A percentile compares a stretch with the other conserved stretches of the same genome.
Conservation (phyloP, 441 rosid species). For the Codiaeum variegatum region DNA sequence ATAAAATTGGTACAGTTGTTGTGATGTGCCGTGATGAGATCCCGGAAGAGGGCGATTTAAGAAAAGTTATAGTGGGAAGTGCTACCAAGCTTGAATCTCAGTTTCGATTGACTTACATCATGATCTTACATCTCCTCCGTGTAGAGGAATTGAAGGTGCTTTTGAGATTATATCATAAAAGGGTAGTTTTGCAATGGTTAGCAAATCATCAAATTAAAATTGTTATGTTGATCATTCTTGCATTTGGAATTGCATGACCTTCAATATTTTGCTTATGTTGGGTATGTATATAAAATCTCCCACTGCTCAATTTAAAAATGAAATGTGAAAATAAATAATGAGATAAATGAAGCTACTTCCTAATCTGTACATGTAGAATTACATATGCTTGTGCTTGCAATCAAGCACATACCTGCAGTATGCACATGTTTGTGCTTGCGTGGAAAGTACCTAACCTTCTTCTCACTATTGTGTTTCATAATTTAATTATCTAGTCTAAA, state of each 20-base stretch:
- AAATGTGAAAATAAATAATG: not conserved
- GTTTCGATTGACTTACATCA: slow-evolving; percentile 92
- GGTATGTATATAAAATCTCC: not conserved
- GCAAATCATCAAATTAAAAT: slow-evolving; percentile 8
- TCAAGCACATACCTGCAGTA: not conserved
- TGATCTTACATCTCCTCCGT: slow-evolving; percentile 97
- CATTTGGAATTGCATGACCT: slow-evolving; percentile 3
- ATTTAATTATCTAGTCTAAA: not conserved
- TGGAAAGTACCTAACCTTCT: not conserved
- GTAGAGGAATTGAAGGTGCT: slow-evolving; percentile 97
- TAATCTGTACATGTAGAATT: not conserved
- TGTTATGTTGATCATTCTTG: slow-evolving; percentile 14
- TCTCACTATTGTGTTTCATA: not conserved
- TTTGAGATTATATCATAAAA: slow-evolving; percentile 12
- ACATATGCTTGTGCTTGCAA: not conserved
- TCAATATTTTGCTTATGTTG: not conserved
- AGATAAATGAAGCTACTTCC: not conserved
- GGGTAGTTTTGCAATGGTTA: slow-evolving; percentile 6
- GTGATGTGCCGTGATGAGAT: slow-evolving; percentile 97
- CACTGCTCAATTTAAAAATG: not conserved
- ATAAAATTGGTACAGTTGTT: slow-evolving; percentile 88
- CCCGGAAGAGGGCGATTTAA: slow-evolving; percentile 68
- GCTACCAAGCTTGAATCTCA: slow-evolving; percentile 90
- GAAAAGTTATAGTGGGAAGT: slow-evolving; percentile 63
- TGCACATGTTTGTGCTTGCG: not conserved